phyloP scores from a whole-genome alignment of 768 basidiomycete species.

The Ephemerocybe angulata region DNA sequence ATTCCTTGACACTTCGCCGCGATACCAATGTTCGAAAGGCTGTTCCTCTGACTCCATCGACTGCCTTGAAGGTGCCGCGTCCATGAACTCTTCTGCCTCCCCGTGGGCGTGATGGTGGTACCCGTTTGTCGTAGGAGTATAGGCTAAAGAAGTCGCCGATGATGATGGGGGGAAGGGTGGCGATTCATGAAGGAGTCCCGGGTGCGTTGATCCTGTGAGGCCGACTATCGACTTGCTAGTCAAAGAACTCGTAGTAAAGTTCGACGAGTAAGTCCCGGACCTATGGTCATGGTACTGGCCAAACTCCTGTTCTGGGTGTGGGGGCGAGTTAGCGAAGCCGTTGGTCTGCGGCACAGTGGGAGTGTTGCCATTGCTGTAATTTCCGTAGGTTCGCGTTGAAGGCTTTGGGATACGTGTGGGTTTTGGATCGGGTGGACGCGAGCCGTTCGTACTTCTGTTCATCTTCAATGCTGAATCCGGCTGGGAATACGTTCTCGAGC shows the following conservation, averaged over 20 bases:
- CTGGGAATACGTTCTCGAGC: slow-evolving; percentile 64
- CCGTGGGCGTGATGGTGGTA: slow-evolving; percentile 4
- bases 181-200: slow-evolving; percentile 59
- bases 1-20: slow-evolving; percentile 81
- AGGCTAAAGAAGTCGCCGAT: slow-evolving; percentile 29
- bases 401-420: slow-evolving; percentile 54
- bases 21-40: slow-evolving; percentile 88
- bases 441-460: slow-evolving; percentile 11
- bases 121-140: slow-evolving; percentile 23
- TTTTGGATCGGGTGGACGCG: slow-evolving; percentile 40
- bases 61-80: slow-evolving; percentile 45
- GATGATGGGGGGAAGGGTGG: slow-evolving; percentile 60
- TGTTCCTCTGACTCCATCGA: slow-evolving; percentile 78
- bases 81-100: slow-evolving; percentile 10
- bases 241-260: slow-evolving; percentile 8
- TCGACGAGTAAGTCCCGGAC: neutral
- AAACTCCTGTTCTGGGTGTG: neutral
- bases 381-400: slow-evolving; percentile 20
- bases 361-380: slow-evolving; percentile 17
- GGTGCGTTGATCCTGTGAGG: slow-evolving; percentile 17
- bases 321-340: slow-evolving; percentile 8
- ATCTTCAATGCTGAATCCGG: slow-evolving; percentile 47
- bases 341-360: slow-evolving; percentile 12
- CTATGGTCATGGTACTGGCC: neutral
- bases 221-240: slow-evolving; percentile 1